A percentile compares a stretch with the other conserved stretches of the same genome.
These are phyloP conservation scores for Cardiospermum halicacabum DNA, from an alignment of 345 rosid genomes.

Conservation along the genomic window DNA sequence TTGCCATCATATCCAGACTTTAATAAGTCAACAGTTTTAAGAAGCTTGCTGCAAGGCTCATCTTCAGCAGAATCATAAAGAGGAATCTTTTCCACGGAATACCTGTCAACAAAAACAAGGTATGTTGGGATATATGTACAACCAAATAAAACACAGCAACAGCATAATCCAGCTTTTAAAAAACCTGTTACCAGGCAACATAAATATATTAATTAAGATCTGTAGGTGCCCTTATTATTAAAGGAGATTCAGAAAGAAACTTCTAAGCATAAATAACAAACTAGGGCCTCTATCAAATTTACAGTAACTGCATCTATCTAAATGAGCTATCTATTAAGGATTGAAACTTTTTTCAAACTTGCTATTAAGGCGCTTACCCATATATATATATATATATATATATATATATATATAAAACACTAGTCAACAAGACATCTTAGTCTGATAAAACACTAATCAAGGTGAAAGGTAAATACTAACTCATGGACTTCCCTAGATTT, in stretches of 20 bases:
- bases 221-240: not conserved
- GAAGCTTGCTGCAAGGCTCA: constrained; percentile 60
- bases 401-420: not conserved
- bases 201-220: not conserved
- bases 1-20: constrained; percentile 22
- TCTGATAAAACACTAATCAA: not conserved
- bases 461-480: not conserved
- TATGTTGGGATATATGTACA: constrained; percentile 7
- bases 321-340: not conserved
- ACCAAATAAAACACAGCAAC: constrained; percentile 1
- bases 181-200: not conserved
- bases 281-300: not conserved
- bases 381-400: too few relatives aligned
- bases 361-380: not conserved
- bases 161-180: not conserved
- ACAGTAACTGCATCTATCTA: not conserved
- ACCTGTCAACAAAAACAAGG: constrained; percentile 44
- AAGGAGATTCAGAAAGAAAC: not conserved
- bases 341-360: not conserved
- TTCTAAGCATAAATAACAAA: not conserved
- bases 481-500: not conserved
- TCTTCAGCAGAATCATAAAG: constrained; percentile 96
- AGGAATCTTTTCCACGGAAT: constrained; percentile 85
- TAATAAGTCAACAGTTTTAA: constrained; percentile 30
- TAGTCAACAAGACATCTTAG: not conserved